Percentiles rank a stretch among this genome's conserved stretches.
These are phyloP conservation scores for Plasmodium vivax DNA, from an alignment of 169 alveolate species.

Conservation along the genomic window DNA sequence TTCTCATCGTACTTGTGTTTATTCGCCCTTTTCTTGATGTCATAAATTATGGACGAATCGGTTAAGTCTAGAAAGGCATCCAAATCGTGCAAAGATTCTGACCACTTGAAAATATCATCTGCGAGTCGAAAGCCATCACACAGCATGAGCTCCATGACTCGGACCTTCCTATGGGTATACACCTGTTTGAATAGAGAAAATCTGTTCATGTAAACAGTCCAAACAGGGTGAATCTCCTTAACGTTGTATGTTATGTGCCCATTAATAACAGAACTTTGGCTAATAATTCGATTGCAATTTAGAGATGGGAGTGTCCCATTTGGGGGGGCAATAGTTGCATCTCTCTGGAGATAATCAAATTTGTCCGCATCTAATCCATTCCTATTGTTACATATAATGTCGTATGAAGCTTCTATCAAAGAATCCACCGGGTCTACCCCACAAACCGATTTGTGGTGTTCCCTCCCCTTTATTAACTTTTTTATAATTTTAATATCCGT, in stretches of 20 bases:
- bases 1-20: constrained; percentile 15
- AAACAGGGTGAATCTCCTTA: constrained; percentile 82
- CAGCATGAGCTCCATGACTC: constrained; percentile 86
- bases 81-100: constrained; percentile 54
- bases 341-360: constrained; percentile 93
- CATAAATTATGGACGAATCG: constrained; percentile 54
- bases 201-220: constrained; percentile 83
- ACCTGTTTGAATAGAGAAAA: constrained; percentile 82
- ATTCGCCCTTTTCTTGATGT: constrained; percentile 44
- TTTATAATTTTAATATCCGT: constrained; percentile 56
- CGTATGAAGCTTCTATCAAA: constrained; percentile 86
- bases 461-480: constrained; percentile 52
- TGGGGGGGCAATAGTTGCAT: constrained; percentile 86
- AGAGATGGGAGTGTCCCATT: constrained; percentile 65
- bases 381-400: constrained; percentile 90
- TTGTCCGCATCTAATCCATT: constrained; percentile 93
- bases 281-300: constrained; percentile 71
- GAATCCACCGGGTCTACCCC: constrained; percentile 78
- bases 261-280: constrained; percentile 77
- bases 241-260: constrained; percentile 79
- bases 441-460: neutral
- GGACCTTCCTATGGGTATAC: constrained; percentile 84
- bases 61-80: constrained; percentile 60
- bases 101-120: constrained; percentile 65
- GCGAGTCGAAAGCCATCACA: constrained; percentile 78